Conservation (phyloP, 345 rosid genomes). For the Syzygium jambos region DNA sequence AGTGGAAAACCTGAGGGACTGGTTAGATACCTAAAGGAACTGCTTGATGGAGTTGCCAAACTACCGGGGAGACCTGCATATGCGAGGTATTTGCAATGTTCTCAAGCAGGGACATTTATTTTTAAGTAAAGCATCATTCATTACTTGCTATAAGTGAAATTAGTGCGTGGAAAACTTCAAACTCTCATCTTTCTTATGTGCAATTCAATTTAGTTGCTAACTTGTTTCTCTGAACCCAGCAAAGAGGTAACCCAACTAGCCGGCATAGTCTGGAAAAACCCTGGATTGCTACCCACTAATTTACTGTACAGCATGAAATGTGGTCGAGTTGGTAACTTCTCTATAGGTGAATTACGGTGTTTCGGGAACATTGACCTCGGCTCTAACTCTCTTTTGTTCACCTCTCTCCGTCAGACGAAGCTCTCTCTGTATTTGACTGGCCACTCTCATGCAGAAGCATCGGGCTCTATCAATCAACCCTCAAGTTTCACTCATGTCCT, state of each 20-base stretch:
- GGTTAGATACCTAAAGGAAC: not conserved
- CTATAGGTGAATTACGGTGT: slow-evolving; percentile 56
- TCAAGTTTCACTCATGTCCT: too few species aligned
- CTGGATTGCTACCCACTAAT: slow-evolving; percentile 63
- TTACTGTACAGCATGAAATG: slow-evolving; percentile 82
- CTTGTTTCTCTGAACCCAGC: slow-evolving; percentile 13
- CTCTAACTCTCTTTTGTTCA: too few species aligned
- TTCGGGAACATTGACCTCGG: slow-evolving; percentile 66
- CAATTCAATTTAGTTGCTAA: not conserved
- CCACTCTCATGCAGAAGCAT: too few species aligned
- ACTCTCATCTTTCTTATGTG: not conserved
- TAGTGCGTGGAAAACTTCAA: not conserved
- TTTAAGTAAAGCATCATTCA: not conserved
- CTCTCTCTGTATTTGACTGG: too few species aligned
- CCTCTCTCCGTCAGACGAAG: too few species aligned
- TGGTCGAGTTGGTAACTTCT: slow-evolving; percentile 37
- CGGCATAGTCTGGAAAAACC: slow-evolving; percentile 79
- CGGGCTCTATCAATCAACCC: too few species aligned
- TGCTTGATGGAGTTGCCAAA: not conserved
- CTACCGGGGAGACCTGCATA: not conserved
- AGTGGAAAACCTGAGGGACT: not conserved
- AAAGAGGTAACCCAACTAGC: slow-evolving; percentile 36
- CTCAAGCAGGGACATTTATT: not conserved
- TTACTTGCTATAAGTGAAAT: not conserved
- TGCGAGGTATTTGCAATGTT: not conserved